These are phyloP conservation scores for Camellia japonica DNA, from an alignment of 148 eudicot species.

Conservation along the genomic window DNA sequence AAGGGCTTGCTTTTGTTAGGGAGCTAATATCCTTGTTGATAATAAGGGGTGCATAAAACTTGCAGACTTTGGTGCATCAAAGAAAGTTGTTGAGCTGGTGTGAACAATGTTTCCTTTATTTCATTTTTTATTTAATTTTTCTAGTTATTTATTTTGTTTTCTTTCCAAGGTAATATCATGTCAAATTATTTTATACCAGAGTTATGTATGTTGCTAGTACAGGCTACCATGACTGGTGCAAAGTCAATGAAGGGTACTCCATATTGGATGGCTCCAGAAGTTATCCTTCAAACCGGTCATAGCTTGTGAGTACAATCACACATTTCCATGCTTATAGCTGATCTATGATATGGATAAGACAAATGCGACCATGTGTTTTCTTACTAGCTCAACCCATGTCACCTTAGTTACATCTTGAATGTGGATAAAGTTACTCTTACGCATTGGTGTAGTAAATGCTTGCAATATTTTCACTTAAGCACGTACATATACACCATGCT, in stretches of 20 bases:
- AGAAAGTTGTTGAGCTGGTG: conserved; percentile 98
- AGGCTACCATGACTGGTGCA: conserved; percentile 98
- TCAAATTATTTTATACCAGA: neutral
- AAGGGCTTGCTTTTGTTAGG: conserved; percentile 40
- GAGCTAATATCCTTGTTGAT: conserved; percentile 97
- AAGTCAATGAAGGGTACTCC: conserved; percentile 99
- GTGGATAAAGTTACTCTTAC: neutral
- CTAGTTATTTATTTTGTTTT: neutral
- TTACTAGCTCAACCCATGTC: neutral
- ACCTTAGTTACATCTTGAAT: neutral
- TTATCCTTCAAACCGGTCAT: conserved; percentile 93
- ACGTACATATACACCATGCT: neutral
- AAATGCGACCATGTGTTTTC: neutral
- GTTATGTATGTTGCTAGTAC: conserved; percentile 4
- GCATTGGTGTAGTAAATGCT: too few relatives aligned
- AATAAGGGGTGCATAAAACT: conserved; percentile 95
- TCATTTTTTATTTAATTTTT: neutral
- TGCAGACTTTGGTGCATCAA: conserved; percentile 98
- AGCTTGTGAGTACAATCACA: conserved; percentile 58
- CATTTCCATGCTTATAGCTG: conserved; percentile 6
- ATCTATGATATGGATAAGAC: neutral
- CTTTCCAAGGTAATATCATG: conserved; percentile 8
- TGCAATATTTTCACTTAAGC: too few relatives aligned
- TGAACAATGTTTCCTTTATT: neutral
- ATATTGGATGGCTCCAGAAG: conserved; percentile 99